phyloP scores from a whole-genome alignment of 140 eudicot genomes.

The Cichorium intybus region DNA sequence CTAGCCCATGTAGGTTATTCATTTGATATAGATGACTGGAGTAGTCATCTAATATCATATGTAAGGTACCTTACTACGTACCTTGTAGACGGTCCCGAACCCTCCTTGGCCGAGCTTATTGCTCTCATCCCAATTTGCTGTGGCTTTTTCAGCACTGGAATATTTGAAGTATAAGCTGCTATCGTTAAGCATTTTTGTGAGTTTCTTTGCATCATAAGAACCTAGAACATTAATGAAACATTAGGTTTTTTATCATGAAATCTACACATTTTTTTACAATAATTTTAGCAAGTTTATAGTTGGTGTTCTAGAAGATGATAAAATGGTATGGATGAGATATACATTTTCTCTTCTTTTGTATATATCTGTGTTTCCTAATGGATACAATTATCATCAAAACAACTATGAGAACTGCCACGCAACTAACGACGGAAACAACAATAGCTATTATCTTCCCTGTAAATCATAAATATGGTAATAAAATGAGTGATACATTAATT shows the following conservation, averaged over 20 bases:
- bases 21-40: too few relatives aligned
- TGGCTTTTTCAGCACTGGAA: slow-evolving; percentile 64
- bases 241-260: neutral
- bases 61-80: slow-evolving; percentile 5
- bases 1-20: too few relatives aligned
- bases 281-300: too few relatives aligned
- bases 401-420: slow-evolving; percentile 36
- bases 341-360: slow-evolving; percentile 60
- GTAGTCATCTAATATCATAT: too few relatives aligned
- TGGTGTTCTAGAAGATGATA: neutral
- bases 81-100: slow-evolving; percentile 76
- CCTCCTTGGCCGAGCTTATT: slow-evolving; percentile 80
- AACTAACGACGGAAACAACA: slow-evolving; percentile 21
- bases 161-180: slow-evolving; percentile 77
- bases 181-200: slow-evolving; percentile 56
- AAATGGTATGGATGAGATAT: neutral
- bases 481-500: too few relatives aligned
- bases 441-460: slow-evolving; percentile 46
- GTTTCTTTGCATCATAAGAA: slow-evolving; percentile 40
- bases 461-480: too few relatives aligned
- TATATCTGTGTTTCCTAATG: slow-evolving; percentile 37
- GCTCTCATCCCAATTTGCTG: slow-evolving; percentile 50
- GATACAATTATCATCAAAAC: slow-evolving; percentile 38
- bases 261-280: too few relatives aligned
- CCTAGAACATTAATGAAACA: slow-evolving; percentile 23